A percentile compares a stretch with the other conserved stretches of the same genome.
phyloP scores from a whole-genome alignment of 2,329 filamentous ascomycete species.

The Beauveria scarabaeidicola region DNA sequence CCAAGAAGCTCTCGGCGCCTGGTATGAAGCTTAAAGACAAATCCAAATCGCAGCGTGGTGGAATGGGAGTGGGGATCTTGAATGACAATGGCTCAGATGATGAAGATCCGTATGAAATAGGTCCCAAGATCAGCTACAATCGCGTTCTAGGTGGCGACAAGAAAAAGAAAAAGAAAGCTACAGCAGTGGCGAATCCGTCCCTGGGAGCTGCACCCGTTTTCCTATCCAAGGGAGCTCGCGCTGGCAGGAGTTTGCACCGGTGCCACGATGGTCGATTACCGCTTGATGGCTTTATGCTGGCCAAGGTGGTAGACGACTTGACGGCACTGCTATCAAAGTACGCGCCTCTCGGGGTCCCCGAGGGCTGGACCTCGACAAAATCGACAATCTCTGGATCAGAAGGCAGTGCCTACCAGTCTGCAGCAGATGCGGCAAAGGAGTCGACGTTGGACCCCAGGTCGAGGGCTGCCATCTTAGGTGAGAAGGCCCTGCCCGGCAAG shows the following conservation, averaged over 20 bases:
- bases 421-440: conserved; percentile 67
- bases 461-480: conserved; percentile 72
- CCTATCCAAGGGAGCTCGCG: conserved; percentile 47
- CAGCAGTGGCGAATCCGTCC: conserved; percentile 52
- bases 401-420: conserved; percentile 46
- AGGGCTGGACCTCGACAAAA: conserved; percentile 64
- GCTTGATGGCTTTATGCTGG: conserved; percentile 70
- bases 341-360: conserved; percentile 58
- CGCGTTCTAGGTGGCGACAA: conserved; percentile 73
- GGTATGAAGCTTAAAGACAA: conserved; percentile 42
- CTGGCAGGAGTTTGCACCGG: conserved; percentile 36
- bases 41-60: conserved; percentile 40
- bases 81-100: conserved; percentile 94
- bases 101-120: conserved; percentile 88
- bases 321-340: conserved; percentile 33
- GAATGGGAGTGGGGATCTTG: conserved; percentile 78
- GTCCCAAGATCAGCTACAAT: conserved; percentile 83
- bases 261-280: conserved; percentile 79
- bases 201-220: conserved; percentile 64
- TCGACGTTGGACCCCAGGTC: conserved; percentile 68
- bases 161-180: conserved; percentile 54
- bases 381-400: conserved; percentile 13
- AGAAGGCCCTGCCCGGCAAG: conserved; percentile 71
- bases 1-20: conserved; percentile 15
- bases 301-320: conserved; percentile 38